phyloP scores from a whole-genome alignment of 2,329 filamentous ascomycete genomes.

The Ceratocystis ficicola region DNA sequence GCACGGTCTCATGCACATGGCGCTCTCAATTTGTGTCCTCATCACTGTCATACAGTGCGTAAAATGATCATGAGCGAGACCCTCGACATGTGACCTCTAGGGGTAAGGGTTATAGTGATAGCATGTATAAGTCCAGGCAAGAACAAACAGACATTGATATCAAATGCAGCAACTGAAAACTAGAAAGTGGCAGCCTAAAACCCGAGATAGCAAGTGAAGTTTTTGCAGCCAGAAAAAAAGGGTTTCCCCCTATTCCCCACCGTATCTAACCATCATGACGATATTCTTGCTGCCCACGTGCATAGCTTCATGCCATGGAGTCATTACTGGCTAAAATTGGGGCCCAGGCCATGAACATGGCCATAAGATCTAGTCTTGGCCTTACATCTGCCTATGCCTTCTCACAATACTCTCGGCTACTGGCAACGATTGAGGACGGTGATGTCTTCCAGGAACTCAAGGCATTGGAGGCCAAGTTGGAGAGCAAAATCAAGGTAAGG shows the following conservation, averaged over 20 bases:
- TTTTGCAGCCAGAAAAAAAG: not conserved
- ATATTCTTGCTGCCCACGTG: not conserved
- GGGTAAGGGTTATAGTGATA: not conserved
- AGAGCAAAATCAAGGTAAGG: constrained; percentile 59
- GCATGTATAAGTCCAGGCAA: not conserved
- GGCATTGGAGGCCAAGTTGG: constrained; percentile 57
- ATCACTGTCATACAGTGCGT: not conserved
- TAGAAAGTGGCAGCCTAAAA: not conserved
- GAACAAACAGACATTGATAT: not conserved
- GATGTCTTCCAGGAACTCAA: constrained; percentile 57
- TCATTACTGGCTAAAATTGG: constrained; percentile 43
- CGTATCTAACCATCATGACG: not conserved
- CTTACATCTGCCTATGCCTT: constrained; percentile 80
- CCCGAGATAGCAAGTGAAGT: not conserved
- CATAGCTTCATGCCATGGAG: constrained; percentile 47
- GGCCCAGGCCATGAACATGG: constrained; percentile 77
- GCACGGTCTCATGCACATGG: not conserved
- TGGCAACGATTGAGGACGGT: constrained; percentile 64
- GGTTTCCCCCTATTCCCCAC: not conserved
- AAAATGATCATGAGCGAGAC: not conserved
- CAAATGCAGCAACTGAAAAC: not conserved
- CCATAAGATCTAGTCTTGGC: constrained; percentile 74
- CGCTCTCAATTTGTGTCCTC: too few species aligned
- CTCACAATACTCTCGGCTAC: constrained; percentile 62
- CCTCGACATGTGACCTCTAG: not conserved